Evolutionary conservation across 2,329 filamentous ascomycete genomes (phyloP), one percentile per base, ranked within the genome.

Genomic region (Fusarium longipes): DNA sequence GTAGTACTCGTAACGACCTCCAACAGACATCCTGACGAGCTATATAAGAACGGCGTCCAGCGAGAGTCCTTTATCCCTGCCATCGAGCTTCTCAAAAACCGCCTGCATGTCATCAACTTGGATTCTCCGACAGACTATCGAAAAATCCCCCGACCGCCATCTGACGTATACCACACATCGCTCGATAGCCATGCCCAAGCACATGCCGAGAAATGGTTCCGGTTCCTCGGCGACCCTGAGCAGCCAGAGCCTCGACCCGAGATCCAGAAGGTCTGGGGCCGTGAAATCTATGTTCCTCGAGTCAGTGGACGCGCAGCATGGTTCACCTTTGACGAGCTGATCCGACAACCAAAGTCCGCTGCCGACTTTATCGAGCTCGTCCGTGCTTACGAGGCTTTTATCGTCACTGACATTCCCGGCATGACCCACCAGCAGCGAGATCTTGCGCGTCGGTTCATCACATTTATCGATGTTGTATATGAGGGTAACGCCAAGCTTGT

Each of bases 21-120:
- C 9, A 99, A 99, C 79, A 87, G 96, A n/a, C 94, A 97, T 72
- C 96, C 96, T 0, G 90, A 96, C 74, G 95, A 99, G 62, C 86
- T 99, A 9, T 99, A 99, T 84, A 97, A 96, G 79, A 99, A 99
- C 77, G 96, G 96, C 56, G 95, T 99, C 67, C 96, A 99, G 81
- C 90, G 96, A 60, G 91, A 97, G 71, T 97, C 93, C 8, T 99
- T 99, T 77, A 87, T 99, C 49, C 96, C 96, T 0, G 97, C 95
- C 70, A 99, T 99, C 75, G 91, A 94, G 66, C 89, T 99, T 6
- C 88, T 99, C 42, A 95, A 97, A 77, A 87, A 84, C 36, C 88
- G 90, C 4, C 86, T 99, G 10, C 89, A 92, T 53, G 93, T 98
- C 45, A 92, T 99, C 73, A 97, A 97, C 79, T 89, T 99, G 60